Conservation (phyloP, 305 asterid species). For the Withania somnifera region DNA sequence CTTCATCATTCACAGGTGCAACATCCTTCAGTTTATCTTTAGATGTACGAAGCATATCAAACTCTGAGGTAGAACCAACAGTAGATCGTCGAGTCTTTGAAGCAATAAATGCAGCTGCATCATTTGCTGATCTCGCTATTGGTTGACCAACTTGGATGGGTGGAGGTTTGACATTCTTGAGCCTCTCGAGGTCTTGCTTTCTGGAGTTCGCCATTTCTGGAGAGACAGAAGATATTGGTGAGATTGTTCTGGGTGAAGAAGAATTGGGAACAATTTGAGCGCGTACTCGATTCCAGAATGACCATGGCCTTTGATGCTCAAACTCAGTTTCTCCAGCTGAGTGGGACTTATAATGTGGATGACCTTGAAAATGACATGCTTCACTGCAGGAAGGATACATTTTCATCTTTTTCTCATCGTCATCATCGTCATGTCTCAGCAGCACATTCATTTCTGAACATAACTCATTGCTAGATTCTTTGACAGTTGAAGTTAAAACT, state of each 20-base stretch:
- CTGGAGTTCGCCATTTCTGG: slow-evolving; percentile 19
- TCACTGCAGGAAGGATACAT: slow-evolving; percentile 1
- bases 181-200: slow-evolving; percentile 17
- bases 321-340: slow-evolving; percentile 19
- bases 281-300: slow-evolving; percentile 15
- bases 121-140: slow-evolving; percentile 11
- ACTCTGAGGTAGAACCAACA: slow-evolving; percentile 28
- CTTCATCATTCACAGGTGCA: slow-evolving; percentile 18
- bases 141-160: slow-evolving; percentile 14
- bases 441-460: neutral
- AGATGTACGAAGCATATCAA: slow-evolving; percentile 8
- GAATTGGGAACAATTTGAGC: slow-evolving; percentile 5
- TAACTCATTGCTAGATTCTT: neutral
- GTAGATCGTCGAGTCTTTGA: slow-evolving; percentile 14
- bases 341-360: slow-evolving; percentile 13
- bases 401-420: neutral
- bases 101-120: slow-evolving; percentile 9
- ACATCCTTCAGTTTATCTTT: slow-evolving; percentile 10
- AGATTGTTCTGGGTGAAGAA: neutral
- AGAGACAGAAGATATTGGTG: slow-evolving; percentile 14
- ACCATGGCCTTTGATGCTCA: slow-evolving; percentile 13
- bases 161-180: slow-evolving; percentile 7
- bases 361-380: neutral
- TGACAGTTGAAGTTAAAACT: neutral
- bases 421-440: neutral